A percentile compares a stretch with the other conserved stretches of the same genome.
phyloP scores from a whole-genome alignment of 139 green algal species.

The Astrephomene gubernaculifera region DNA sequence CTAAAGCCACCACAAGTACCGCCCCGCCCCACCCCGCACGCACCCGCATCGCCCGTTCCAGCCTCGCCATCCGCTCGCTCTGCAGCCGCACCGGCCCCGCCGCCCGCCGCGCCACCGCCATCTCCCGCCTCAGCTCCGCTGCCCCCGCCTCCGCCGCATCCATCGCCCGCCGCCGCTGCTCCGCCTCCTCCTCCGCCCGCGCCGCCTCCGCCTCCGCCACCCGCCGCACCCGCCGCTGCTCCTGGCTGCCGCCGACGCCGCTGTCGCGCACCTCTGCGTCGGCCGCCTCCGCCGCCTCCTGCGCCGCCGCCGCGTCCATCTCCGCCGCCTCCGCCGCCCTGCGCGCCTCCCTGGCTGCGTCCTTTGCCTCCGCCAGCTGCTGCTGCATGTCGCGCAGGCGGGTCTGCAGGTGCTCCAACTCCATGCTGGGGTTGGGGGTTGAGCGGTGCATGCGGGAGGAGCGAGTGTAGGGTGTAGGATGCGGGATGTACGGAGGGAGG shows the following conservation, averaged over 20 bases:
- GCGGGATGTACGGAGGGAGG: neutral
- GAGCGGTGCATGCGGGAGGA: neutral
- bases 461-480: neutral
- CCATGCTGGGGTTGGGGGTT: neutral
- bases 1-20: too few species aligned
- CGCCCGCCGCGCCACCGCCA: constrained; percentile 8
- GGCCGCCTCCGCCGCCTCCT: neutral
- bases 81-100: constrained; percentile 23
- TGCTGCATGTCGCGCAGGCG: neutral
- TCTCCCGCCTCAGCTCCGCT: neutral
- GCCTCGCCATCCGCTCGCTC: constrained; percentile 5
- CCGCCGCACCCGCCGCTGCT: neutral
- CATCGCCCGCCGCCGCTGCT: neutral
- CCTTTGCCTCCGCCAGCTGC: neutral
- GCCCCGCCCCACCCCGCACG: neutral
- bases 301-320: neutral
- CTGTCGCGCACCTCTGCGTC: neutral
- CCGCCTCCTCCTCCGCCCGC: neutral
- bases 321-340: neutral
- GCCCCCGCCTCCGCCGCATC: constrained; percentile 8
- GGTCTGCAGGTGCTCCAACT: constrained; percentile 18
- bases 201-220: constrained; percentile 18
- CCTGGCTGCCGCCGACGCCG: neutral
- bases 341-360: neutral
- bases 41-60: neutral